Conservation (phyloP, 768 basidiomycete species). For the Pleurotus pulmonarius region DNA sequence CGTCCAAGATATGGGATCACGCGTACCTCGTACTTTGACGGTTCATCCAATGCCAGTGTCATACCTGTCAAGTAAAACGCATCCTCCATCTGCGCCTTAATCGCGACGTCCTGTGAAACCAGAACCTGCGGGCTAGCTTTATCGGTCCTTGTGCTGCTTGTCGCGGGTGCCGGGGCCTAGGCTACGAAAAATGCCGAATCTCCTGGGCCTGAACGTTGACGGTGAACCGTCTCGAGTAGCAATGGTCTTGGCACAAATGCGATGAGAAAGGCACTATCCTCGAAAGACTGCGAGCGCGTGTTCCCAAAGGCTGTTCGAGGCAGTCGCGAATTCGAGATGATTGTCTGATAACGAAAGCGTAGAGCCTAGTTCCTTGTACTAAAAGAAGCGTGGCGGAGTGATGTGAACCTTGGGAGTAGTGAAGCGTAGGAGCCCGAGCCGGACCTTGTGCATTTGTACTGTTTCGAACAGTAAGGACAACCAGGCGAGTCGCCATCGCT, state of each 20-base stretch:
- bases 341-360: constrained; percentile 64
- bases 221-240: constrained; percentile 59
- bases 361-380: too few species aligned
- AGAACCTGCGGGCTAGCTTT: constrained; percentile 15
- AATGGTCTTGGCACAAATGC: constrained; percentile 57
- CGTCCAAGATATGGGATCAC: too few species aligned
- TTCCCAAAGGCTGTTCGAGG: constrained; percentile 72
- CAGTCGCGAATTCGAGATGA: constrained; percentile 83
- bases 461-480: too few species aligned
- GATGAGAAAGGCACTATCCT: constrained; percentile 37
- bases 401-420: too few species aligned
- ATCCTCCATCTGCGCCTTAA: constrained; percentile 8
- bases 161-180: constrained; percentile 45
- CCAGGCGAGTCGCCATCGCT: too few species aligned
- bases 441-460: too few species aligned
- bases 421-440: too few species aligned
- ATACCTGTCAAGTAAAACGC: constrained; percentile 92
- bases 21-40: constrained; percentile 57
- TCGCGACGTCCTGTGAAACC: constrained; percentile 9
- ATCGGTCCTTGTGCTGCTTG: constrained; percentile 45
- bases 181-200: constrained; percentile 49
- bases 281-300: constrained; percentile 62
- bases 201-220: constrained; percentile 47
- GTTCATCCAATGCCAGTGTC: constrained; percentile 83
- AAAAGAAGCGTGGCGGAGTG: too few species aligned